phyloP scores from a whole-genome alignment of 176 grass and related monocot genomes.

The Oryza australiensis region DNA sequence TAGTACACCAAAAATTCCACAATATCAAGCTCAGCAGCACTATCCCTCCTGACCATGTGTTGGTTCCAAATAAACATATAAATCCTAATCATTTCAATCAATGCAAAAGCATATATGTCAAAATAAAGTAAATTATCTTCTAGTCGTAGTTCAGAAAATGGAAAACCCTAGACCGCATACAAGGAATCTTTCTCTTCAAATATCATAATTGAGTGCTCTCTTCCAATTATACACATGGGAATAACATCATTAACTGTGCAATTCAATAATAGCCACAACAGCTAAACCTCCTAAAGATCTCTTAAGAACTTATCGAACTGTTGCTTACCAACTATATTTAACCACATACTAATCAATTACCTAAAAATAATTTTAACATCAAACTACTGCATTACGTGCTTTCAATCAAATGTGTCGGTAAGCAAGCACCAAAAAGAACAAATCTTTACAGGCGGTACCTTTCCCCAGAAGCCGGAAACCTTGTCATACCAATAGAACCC shows the following conservation, averaged over 20 bases:
- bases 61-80: slow-evolving; percentile 28
- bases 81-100: neutral
- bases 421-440: slow-evolving; percentile 19
- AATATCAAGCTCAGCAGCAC: slow-evolving; percentile 17
- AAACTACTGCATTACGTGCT: neutral
- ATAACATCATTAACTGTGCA: neutral
- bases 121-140: neutral
- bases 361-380: neutral
- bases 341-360: neutral
- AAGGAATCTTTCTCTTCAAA: slow-evolving; percentile 20
- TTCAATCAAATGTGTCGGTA: neutral
- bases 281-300: neutral
- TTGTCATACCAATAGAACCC: slow-evolving; percentile 98
- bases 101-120: neutral
- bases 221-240: neutral
- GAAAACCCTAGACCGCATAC: neutral
- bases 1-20: too few relatives aligned
- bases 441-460: slow-evolving; percentile 45
- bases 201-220: neutral
- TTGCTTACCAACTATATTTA: neutral
- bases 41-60: neutral
- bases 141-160: neutral
- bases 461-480: slow-evolving; percentile 94
- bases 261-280: neutral
- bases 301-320: neutral